A percentile compares a stretch with the other conserved stretches of the same genome.
Evolutionary conservation across 148 eudicot genomes (phyloP).

Genomic region (Nepenthes gracilis): DNA sequence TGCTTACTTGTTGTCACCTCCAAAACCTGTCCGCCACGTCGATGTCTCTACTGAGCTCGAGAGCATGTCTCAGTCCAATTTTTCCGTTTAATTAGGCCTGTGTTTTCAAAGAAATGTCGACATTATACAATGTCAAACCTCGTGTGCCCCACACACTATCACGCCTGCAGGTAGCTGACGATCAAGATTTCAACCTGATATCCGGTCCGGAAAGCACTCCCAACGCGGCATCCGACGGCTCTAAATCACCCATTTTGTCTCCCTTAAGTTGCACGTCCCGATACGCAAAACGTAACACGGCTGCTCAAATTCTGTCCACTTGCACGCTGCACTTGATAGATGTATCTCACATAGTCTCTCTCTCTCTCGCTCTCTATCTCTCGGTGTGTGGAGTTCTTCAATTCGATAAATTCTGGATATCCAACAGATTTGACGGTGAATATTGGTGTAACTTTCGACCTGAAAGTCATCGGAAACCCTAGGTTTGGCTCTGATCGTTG

Average conservation of each 20-base stretch:
- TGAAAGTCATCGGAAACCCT: slow-evolving; percentile 3
- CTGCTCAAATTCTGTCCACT: neutral
- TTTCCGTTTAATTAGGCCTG: too few species aligned
- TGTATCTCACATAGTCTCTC: neutral
- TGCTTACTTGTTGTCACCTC: too few species aligned
- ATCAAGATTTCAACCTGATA: slow-evolving; percentile 6
- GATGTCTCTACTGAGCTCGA: too few species aligned
- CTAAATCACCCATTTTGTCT: slow-evolving; percentile 19
- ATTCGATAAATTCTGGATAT: too few species aligned
- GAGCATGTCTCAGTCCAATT: too few species aligned
- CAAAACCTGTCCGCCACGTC: too few species aligned
- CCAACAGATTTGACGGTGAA: neutral
- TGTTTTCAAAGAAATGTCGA: too few species aligned
- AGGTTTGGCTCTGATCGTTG: neutral
- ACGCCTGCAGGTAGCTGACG: slow-evolving; percentile 41
- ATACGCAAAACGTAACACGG: slow-evolving; percentile 1
- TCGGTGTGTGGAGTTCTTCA: neutral
- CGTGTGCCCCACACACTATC: slow-evolving; percentile 11
- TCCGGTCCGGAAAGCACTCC: slow-evolving; percentile 15
- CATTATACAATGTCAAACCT: slow-evolving; percentile 4
- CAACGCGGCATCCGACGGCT: slow-evolving; percentile 27
- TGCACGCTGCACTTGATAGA: neutral
- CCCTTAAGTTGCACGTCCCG: slow-evolving; percentile 3
- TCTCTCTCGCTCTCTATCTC: neutral
- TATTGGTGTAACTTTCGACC: neutral